These are phyloP conservation scores for Trichoderma simmonsii DNA, from an alignment of 2,329 filamentous ascomycete species.

Conservation along the genomic window DNA sequence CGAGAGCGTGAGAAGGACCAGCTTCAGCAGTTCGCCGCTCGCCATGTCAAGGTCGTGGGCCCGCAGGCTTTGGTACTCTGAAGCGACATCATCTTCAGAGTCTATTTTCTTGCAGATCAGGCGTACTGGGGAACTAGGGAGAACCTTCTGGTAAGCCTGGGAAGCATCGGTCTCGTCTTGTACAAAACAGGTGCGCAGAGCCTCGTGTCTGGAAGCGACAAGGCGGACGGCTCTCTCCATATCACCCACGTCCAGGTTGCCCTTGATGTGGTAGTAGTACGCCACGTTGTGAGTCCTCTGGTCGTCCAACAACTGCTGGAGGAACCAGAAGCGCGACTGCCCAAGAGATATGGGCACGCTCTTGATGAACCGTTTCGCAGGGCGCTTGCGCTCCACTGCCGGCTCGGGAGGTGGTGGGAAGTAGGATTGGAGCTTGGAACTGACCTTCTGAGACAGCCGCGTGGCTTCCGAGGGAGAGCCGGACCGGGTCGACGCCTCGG, in stretches of 20 bases:
- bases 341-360: conserved; percentile 36
- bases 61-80: conserved; percentile 31
- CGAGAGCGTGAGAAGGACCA: conserved; percentile 34
- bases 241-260: conserved; percentile 29
- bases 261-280: conserved; percentile 30
- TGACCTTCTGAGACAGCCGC: not conserved
- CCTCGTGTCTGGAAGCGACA: conserved; percentile 32
- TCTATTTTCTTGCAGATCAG: conserved; percentile 27
- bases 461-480: not conserved
- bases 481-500: too few relatives aligned
- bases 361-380: conserved; percentile 8
- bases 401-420: too few relatives aligned
- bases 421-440: too few relatives aligned
- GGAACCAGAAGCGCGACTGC: conserved; percentile 43
- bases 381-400: too few relatives aligned
- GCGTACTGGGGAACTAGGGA: conserved; percentile 24
- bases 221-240: conserved; percentile 34
- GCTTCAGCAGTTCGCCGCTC: conserved; percentile 30
- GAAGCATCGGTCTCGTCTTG: conserved; percentile 20
- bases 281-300: conserved; percentile 41
- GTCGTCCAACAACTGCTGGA: conserved; percentile 33
- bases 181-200: conserved; percentile 34
- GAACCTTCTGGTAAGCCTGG: conserved; percentile 27
- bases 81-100: conserved; percentile 25
- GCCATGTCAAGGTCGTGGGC: conserved; percentile 35